phyloP scores from a whole-genome alignment of 108 stramenopile species.

The Phaeodactylum tricornutum region DNA sequence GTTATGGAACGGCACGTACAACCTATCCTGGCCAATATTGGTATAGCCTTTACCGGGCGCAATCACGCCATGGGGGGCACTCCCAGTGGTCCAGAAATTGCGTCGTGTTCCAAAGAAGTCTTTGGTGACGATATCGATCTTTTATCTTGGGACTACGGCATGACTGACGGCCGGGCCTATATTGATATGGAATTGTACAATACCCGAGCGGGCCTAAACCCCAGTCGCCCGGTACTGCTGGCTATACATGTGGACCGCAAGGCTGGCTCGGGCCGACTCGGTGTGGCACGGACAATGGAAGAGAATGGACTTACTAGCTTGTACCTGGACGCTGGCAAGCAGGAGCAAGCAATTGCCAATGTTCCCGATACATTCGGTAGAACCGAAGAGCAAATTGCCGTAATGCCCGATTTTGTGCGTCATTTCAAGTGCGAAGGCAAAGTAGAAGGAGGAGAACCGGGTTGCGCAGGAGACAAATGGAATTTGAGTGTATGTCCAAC shows the following conservation, averaged over 20 bases:
- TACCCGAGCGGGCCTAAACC: no score
- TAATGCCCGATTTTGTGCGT: slow-evolving; percentile 24
- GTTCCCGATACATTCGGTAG: slow-evolving; percentile 23
- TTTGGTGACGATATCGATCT: slow-evolving; percentile 62
- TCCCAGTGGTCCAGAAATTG: slow-evolving; percentile 17
- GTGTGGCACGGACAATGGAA: no score
- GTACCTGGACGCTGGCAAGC: no score
- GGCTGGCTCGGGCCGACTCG: no score
- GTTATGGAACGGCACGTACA: slow-evolving; percentile 34
- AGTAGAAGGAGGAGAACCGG: slow-evolving; percentile 38
- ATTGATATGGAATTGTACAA: no score
- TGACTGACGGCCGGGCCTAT: no score
- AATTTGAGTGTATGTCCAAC: slow-evolving; percentile 8
- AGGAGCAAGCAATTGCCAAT: background rate
- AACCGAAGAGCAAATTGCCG: slow-evolving; percentile 15
- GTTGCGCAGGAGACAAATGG: slow-evolving; percentile 20
- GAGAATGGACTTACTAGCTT: no score
- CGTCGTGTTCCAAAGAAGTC: slow-evolving; percentile 49
- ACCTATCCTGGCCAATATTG: slow-evolving; percentile 37
- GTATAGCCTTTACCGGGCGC: slow-evolving; percentile 48
- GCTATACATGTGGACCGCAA: no score
- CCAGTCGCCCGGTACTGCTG: no score
- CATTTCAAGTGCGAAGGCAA: slow-evolving; percentile 21
- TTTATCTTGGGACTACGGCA: slow-evolving; percentile 55
- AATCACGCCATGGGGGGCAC: slow-evolving; percentile 74